Percentiles rank a stretch among this genome's conserved stretches.
Conservation (phyloP, 2,329 filamentous ascomycete genomes). For the Neoscytalidium dimidiatum region DNA sequence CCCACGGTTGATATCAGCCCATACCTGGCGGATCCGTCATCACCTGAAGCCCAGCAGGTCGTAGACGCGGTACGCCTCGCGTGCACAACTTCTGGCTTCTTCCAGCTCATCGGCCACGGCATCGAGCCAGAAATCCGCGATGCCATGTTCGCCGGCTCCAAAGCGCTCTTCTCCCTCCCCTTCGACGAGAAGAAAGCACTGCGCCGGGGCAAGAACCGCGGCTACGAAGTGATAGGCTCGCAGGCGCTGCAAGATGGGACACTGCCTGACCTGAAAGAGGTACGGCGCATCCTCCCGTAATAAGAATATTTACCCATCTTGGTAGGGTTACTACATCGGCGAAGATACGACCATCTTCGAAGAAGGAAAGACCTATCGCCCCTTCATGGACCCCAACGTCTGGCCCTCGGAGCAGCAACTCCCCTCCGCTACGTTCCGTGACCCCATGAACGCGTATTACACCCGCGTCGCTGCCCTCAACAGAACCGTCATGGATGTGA, state of each 20-base stretch:
- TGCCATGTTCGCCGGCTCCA: conserved; percentile 11
- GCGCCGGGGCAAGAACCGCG: conserved; percentile 13
- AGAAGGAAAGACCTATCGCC: background rate
- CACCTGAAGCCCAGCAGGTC: background rate
- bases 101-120: conserved; percentile 10
- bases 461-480: background rate
- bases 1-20: conserved; percentile 11
- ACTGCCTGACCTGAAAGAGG: conserved; percentile 23
- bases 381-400: conserved; percentile 14
- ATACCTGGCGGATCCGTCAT: background rate
- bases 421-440: background rate
- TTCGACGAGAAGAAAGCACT: conserved; percentile 11
- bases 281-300: background rate
- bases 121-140: background rate
- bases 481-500: background rate
- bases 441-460: conserved; percentile 8
- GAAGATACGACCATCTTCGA: background rate
- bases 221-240: conserved; percentile 21
- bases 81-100: conserved; percentile 12
- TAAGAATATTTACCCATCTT: too few relatives aligned
- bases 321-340: conserved; percentile 19
- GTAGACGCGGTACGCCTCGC: conserved; percentile 1
- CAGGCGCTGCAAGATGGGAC: conserved; percentile 21
- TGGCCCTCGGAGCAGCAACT: conserved; percentile 7
- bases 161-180: conserved; percentile 1